Evolutionary conservation across 2,329 filamentous ascomycete species (phyloP).

Genomic region (Tolypocladium amazonense): DNA sequence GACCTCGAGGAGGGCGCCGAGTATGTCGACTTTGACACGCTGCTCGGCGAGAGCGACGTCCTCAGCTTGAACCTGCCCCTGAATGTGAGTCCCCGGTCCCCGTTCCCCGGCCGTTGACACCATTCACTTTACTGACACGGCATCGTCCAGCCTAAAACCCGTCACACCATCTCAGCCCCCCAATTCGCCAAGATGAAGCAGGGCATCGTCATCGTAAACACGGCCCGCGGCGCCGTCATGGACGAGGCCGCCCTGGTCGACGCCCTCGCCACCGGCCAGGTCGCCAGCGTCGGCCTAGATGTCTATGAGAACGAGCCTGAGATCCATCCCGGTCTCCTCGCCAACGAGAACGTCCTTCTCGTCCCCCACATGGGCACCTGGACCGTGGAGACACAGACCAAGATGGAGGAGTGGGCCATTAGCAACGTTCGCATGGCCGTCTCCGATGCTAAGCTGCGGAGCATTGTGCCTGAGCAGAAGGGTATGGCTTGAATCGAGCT

Average conservation of each 20-base stretch:
- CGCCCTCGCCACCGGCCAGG: conserved; percentile 58
- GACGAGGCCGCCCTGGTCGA: conserved; percentile 71
- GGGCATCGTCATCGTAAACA: conserved; percentile 71
- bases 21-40: conserved; percentile 63
- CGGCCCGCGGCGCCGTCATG: conserved; percentile 71
- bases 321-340: conserved; percentile 60
- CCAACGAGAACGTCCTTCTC: conserved; percentile 61
- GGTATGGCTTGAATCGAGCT: conserved; percentile 10
- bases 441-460: conserved; percentile 50
- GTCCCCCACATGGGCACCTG: conserved; percentile 82
- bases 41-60: conserved; percentile 62
- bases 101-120: background rate
- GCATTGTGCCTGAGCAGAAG: conserved; percentile 62
- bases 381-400: conserved; percentile 54
- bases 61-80: conserved; percentile 71
- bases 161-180: conserved; percentile 60
- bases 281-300: conserved; percentile 64
- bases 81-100: conserved; percentile 51
- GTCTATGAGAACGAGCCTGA: conserved; percentile 76
- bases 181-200: conserved; percentile 71
- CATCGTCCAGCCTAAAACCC: conserved; percentile 45
- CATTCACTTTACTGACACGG: background rate
- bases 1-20: conserved; percentile 48
- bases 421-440: conserved; percentile 57
- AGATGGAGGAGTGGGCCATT: conserved; percentile 70